Evolutionary conservation across 306 rosid species (phyloP).

Genomic region (Parietaria judaica): DNA sequence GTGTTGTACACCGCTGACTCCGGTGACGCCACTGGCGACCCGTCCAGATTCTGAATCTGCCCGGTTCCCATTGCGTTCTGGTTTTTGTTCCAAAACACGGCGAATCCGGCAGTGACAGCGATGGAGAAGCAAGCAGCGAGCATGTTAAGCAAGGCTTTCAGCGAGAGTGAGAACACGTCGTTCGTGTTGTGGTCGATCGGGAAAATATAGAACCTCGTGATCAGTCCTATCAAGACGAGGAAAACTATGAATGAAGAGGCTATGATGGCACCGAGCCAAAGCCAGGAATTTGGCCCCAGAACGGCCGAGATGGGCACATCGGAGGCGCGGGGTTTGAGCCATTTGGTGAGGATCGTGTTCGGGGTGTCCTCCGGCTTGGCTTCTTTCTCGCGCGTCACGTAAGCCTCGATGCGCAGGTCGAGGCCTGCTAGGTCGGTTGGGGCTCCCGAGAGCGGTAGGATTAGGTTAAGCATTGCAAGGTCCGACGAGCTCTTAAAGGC

Average conservation of each 20-base stretch:
- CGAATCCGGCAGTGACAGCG: constrained; percentile 27
- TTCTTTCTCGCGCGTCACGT: constrained; percentile 46
- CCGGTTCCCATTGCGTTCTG: constrained; percentile 22
- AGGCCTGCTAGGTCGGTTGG: constrained; percentile 27
- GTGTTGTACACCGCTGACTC: constrained; percentile 18
- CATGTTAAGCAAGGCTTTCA: constrained; percentile 32
- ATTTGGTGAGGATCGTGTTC: constrained; percentile 10
- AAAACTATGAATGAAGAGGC: constrained; percentile 46
- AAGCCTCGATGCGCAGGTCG: constrained; percentile 48
- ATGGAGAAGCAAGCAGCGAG: constrained; percentile 38
- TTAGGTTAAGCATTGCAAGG: constrained; percentile 49
- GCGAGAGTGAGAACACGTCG: constrained; percentile 24
- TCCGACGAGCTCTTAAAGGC: constrained; percentile 37
- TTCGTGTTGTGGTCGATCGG: constrained; percentile 52
- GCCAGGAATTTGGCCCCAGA: constrained; percentile 54
- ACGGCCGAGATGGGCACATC: constrained; percentile 41
- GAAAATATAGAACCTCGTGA: constrained; percentile 41
- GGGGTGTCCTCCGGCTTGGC: constrained; percentile 9
- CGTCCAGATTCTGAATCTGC: constrained; percentile 42
- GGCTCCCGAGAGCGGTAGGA: constrained; percentile 41
- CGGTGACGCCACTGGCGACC: constrained; percentile 29
- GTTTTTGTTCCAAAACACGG: constrained; percentile 41
- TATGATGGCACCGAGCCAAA: constrained; percentile 55
- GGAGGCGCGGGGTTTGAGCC: constrained; percentile 39
- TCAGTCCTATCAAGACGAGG: constrained; percentile 36